Evolutionary conservation across 805 yeast genomes (phyloP), one percentile per base, ranked within the genome.

Genomic region (Naumovozyma baii): DNA sequence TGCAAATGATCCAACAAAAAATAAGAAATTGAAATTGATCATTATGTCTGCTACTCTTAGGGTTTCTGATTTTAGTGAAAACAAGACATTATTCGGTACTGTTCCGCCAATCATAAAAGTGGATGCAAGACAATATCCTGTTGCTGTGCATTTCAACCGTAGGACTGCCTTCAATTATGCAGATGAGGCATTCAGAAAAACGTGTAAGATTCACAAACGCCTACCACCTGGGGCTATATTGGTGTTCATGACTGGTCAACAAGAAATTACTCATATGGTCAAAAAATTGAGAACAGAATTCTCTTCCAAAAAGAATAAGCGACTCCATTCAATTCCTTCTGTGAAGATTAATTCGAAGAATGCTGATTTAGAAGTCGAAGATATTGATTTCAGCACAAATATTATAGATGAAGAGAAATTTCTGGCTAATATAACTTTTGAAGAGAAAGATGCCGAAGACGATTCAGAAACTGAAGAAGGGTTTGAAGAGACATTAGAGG

Each of bases 1-100:
- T 51, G 53, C 47, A 2, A 57, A 69, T 38, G 65, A 77, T 46
- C 78, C 83, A 2, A 32, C 39, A 0, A 67, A 64, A 20, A 61
- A 63, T 51, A 75, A 71, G 45, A 87, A 82, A 10, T 67, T 92
- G 43, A 92, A 90, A 58, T 63, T 92, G 42, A 74, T 92, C 19
- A 80, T 92, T 51, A 92, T 92, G 99, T 88, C 97, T 33, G 99
- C 99, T 14, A 92, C 99, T 0, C 70, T 92, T 43, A 71, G 97
- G 51, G 97, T 92, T 1, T 65, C 90, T 13, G 99, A 92, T 59
- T 92, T 92, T 55, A 77, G 95, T 38, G 94, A 87, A 52, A 92
- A 92, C 59, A 57, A 62, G 13, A 62, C 70, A 2, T 65, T 94
- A 25, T 92, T 94, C 53, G 61, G 69, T 14, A 51, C 54, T 0